phyloP scores from a whole-genome alignment of 192 early-diverging fungal genomes.

The Rhizoclosmatium globosum region DNA sequence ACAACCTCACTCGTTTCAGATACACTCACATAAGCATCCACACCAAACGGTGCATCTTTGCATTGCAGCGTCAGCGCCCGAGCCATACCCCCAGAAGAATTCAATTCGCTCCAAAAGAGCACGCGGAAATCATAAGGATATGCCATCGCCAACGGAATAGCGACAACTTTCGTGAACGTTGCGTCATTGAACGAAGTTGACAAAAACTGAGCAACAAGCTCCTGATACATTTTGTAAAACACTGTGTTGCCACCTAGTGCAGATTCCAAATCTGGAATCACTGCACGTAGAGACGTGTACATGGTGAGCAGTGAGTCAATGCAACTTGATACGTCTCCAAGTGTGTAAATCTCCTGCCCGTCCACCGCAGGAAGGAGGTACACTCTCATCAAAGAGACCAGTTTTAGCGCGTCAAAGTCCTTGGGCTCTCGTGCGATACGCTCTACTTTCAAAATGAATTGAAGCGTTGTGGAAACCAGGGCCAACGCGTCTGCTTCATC shows the following conservation, averaged over 20 bases:
- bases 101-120: slow-evolving; percentile 49
- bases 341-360: neutral
- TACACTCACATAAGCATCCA: neutral
- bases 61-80: neutral
- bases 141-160: slow-evolving; percentile 42
- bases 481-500: neutral
- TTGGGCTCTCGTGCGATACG: neutral
- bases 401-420: neutral
- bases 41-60: neutral
- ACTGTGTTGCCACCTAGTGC: slow-evolving; percentile 16
- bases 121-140: slow-evolving; percentile 48
- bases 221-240: slow-evolving; percentile 53
- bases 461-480: slow-evolving; percentile 1
- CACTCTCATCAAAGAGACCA: neutral
- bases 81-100: neutral
- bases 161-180: slow-evolving; percentile 42
- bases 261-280: slow-evolving; percentile 5
- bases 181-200: slow-evolving; percentile 50
- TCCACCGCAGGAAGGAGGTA: neutral
- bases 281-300: neutral
- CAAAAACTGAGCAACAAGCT: slow-evolving; percentile 47
- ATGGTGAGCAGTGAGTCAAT: neutral
- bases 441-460: neutral
- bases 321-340: neutral
- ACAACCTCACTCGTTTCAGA: neutral